Conservation (phyloP, 1,139 yeast genomes). For the Eremothecium coryli region DNA sequence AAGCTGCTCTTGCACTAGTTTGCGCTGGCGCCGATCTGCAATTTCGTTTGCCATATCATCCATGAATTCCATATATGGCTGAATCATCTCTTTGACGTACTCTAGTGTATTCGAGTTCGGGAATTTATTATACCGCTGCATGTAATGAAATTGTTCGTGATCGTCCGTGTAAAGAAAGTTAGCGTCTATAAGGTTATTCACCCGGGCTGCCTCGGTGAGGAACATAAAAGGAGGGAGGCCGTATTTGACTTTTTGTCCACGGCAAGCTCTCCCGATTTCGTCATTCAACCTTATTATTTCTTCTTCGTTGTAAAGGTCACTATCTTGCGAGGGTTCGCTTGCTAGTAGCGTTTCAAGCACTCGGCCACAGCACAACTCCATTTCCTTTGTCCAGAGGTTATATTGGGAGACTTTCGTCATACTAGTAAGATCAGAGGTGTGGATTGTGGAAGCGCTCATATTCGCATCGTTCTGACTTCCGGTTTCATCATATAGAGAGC, state of each 20-base stretch:
- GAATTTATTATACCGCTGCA: slow-evolving; percentile 5
- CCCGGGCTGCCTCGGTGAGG: not conserved
- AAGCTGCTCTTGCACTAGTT: no score
- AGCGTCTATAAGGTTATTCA: slow-evolving; percentile 1
- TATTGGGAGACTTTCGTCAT: slow-evolving; percentile 1
- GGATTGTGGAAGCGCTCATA: slow-evolving; percentile 3
- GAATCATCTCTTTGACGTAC: slow-evolving; percentile 2
- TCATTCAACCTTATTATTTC: slow-evolving; percentile 1
- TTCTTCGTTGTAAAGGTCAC: not conserved
- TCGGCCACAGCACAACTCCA: slow-evolving; percentile 2
- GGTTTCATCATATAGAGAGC: slow-evolving; percentile 2
- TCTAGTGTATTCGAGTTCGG: slow-evolving; percentile 3
- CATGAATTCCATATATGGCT: slow-evolving; percentile 3
- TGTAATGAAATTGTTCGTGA: slow-evolving; percentile 4
- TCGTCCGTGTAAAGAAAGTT: slow-evolving; percentile 2
- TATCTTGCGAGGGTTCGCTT: not conserved
- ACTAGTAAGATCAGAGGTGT: slow-evolving; percentile 1
- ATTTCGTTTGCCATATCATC: slow-evolving; percentile 4
- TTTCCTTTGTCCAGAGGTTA: slow-evolving; percentile 2
- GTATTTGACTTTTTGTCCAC: slow-evolving; percentile 2
- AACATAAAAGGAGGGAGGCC: slow-evolving; percentile 4
- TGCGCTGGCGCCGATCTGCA: slow-evolving; percentile 1
- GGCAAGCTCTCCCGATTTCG: slow-evolving; percentile 1
- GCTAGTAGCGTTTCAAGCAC: slow-evolving; percentile 1
- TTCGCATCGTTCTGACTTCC: not conserved